Evolutionary conservation across 2,329 filamentous ascomycete genomes (phyloP).

Genomic region (Dothistroma pini): DNA sequence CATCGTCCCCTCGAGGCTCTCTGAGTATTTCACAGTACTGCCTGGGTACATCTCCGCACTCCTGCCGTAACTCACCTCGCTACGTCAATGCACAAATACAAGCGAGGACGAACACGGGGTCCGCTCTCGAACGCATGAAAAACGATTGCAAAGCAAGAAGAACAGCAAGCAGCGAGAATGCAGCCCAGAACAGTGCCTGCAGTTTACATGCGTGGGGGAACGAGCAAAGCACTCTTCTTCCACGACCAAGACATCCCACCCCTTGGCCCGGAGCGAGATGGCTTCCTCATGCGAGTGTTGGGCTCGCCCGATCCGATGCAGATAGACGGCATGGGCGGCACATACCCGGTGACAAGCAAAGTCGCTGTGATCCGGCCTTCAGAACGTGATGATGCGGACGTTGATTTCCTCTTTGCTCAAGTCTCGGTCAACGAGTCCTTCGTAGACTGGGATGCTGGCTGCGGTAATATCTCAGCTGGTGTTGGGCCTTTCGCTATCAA

Average conservation of each 20-base stretch:
- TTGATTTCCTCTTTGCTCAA: constrained; percentile 21
- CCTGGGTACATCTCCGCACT: neutral
- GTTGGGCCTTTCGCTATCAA: constrained; percentile 22
- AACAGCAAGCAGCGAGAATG: neutral
- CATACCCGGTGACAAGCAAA: constrained; percentile 19
- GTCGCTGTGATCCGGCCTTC: constrained; percentile 20
- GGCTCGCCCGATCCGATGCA: constrained; percentile 20
- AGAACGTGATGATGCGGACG: constrained; percentile 16
- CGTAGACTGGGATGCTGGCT: constrained; percentile 19
- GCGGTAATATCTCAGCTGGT: constrained; percentile 21
- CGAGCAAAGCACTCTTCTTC: constrained; percentile 23
- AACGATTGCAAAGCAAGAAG: neutral
- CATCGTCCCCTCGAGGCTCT: neutral
- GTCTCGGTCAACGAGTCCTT: constrained; percentile 16
- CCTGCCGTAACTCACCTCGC: neutral
- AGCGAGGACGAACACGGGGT: neutral
- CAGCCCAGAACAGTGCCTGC: constrained; percentile 9
- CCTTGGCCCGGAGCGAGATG: constrained; percentile 14
- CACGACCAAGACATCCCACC: constrained; percentile 19
- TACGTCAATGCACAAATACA: neutral
- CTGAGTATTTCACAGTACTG: neutral
- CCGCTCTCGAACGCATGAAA: neutral
- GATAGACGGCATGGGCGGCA: constrained; percentile 22
- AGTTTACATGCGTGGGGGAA: constrained; percentile 16
- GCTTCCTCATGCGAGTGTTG: constrained; percentile 18